Base-by-base conservation (phyloP, 2,329 filamentous ascomycete species). In the Pseudogymnoascus sp. region DNA sequence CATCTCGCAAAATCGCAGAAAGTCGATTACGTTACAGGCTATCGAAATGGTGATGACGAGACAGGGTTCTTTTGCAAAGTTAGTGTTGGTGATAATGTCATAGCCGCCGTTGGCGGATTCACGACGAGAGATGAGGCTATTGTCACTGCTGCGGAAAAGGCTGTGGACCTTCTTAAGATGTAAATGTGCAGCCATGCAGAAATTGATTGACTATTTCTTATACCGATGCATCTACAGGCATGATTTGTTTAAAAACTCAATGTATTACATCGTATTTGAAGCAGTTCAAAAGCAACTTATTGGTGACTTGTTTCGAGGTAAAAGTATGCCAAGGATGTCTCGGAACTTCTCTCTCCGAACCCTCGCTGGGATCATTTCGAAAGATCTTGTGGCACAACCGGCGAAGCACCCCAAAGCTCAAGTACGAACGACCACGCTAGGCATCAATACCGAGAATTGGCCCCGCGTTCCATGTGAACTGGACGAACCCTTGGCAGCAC, bases 21-120 rank as follows among this genome's bases (percentile, higher is more conserved):
- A 26, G 80, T 90, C 0, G 71, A 74, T 35, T 92, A 91, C 70
- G 69, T 71, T 5, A 66, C 77, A 15, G 72, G 74, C n/a, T 64
- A 35, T 35, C 67, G 3, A 57, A 35, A 35, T 35, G 31, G 8
- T 37, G 13, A 37, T 37, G 35, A 37, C 35, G 13, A 37, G 35
- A 37, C 13, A 1, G 13, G 35, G n/a, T 37, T n/a, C 35, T 37
- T 37, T 37, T 37, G 13, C 35, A 37, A 2, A n/a, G 35, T 37
- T 37, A 37, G 35, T 37, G 13, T n/a, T 37, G 13, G 35, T 37
- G 13, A 37, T 37, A n/a, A 11, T 37, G 13, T 37, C 13, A 37
- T 37, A 37, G 35, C 35, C 13, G 13, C 13, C 5, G 35, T 37
- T 37, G 13, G 35, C 13, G 13, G 35, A 37, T 37, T 11, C 13